Percentiles rank a stretch among this genome's conserved stretches.
These are phyloP conservation scores for Candida argentea DNA, from an alignment of 805 yeast species.

Conservation along the genomic window DNA sequence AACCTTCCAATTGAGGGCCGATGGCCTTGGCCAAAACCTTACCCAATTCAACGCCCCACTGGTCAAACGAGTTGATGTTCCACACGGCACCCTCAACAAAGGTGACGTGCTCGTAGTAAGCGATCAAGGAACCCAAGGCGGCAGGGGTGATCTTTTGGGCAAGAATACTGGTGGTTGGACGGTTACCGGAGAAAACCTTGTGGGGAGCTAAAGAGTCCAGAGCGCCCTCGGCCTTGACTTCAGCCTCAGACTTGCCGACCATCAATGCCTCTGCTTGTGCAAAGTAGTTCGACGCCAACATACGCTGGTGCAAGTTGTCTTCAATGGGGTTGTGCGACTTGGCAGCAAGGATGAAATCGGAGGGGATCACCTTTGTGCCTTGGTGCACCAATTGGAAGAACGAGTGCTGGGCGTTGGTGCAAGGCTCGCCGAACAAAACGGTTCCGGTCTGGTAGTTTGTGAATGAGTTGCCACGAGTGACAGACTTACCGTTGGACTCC, in stretches of 20 bases:
- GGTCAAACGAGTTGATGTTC: conserved; percentile 99
- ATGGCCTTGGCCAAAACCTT: conserved; percentile 95
- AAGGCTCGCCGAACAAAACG: conserved; percentile 95
- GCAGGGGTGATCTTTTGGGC: conserved; percentile 97
- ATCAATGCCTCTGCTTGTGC: conserved; percentile 98
- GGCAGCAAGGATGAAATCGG: conserved; percentile 95
- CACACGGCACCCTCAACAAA: conserved; percentile 98
- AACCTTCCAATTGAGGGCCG: conserved; percentile 74
- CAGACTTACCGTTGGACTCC: conserved; percentile 99
- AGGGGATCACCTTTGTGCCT: conserved; percentile 95
- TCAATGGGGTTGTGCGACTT: conserved; percentile 97
- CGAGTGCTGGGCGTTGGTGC: conserved; percentile 97
- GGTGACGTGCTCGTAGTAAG: conserved; percentile 94
- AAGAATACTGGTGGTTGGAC: conserved; percentile 96
- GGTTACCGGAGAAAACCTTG: conserved; percentile 94
- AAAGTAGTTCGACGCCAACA: conserved; percentile 98
- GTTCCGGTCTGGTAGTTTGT: conserved; percentile 95
- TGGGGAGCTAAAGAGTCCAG: conserved; percentile 83
- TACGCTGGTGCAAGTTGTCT: conserved; percentile 86
- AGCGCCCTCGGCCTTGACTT: conserved; percentile 85
- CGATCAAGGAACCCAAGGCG: conserved; percentile 89
- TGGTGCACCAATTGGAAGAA: conserved; percentile 99
- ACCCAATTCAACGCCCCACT: conserved; percentile 99
- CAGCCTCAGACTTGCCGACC: conserved; percentile 84
- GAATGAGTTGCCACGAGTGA: conserved; percentile 83